A percentile compares a stretch with the other conserved stretches of the same genome.
Evolutionary conservation across 1,284 basidiomycete genomes (phyloP).

Genomic region (Mycena sp.): DNA sequence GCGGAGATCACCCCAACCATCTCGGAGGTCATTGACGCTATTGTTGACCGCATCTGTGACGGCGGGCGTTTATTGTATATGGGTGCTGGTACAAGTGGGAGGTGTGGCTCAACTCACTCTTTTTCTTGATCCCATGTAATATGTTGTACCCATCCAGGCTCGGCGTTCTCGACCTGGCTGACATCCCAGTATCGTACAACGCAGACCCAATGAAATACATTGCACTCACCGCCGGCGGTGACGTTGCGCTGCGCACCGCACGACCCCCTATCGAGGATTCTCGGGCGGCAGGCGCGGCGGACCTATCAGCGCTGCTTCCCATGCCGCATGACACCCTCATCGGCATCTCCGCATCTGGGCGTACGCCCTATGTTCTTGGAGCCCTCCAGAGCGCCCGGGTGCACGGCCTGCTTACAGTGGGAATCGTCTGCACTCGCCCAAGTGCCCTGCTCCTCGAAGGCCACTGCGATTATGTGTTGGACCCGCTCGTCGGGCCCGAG

Average conservation of each 20-base stretch:
- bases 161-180: constrained; percentile 42
- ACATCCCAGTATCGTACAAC: constrained; percentile 32
- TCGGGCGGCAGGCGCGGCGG: constrained; percentile 41
- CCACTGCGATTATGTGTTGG: constrained; percentile 38
- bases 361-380: constrained; percentile 45
- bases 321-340: constrained; percentile 39
- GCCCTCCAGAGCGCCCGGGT: constrained; percentile 37
- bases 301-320: constrained; percentile 37
- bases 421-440: constrained; percentile 39
- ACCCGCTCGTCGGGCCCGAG: constrained; percentile 42
- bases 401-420: constrained; percentile 39
- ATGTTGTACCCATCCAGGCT: constrained; percentile 29
- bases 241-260: constrained; percentile 39
- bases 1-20: constrained; percentile 38
- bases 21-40: constrained; percentile 40
- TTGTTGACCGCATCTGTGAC: constrained; percentile 36
- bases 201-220: constrained; percentile 27
- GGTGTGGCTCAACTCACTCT: constrained; percentile 29
- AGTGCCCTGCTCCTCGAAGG: constrained; percentile 35
- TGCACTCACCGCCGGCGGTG: constrained; percentile 43
- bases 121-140: not conserved
- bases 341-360: constrained; percentile 43
- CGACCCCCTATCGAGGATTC: constrained; percentile 26
- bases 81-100: constrained; percentile 45
- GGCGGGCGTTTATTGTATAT: constrained; percentile 44